phyloP scores from a whole-genome alignment of 441 rosid species.

The Hura crepitans region DNA sequence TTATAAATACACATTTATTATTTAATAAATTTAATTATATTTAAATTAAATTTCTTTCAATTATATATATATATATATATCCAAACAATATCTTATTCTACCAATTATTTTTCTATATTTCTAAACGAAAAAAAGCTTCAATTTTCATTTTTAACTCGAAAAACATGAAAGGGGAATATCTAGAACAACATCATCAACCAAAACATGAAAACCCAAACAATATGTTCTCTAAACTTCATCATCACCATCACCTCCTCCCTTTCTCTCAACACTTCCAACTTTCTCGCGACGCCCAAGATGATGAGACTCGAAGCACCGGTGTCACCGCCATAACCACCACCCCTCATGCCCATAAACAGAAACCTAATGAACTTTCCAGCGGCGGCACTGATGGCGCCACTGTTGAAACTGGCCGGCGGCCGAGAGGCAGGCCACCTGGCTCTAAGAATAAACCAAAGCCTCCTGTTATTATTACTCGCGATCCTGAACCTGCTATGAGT shows the following conservation, averaged over 20 bases:
- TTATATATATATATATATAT: background rate
- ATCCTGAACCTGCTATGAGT: slow-evolving; percentile 62
- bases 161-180: slow-evolving; percentile 59
- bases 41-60: no score
- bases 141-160: no score
- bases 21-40: no score
- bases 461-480: slow-evolving; percentile 46
- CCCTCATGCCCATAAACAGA: background rate
- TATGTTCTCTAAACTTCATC: slow-evolving; percentile 30
- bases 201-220: slow-evolving; percentile 20
- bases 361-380: slow-evolving; percentile 4
- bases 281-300: slow-evolving; percentile 40
- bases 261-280: slow-evolving; percentile 47
- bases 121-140: background rate
- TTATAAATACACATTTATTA: background rate
- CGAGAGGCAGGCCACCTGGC: slow-evolving; percentile 84
- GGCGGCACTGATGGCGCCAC: slow-evolving; percentile 46
- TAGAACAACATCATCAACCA: slow-evolving; percentile 29
- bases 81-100: background rate
- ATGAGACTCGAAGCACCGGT: slow-evolving; percentile 23
- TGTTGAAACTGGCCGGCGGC: slow-evolving; percentile 60
- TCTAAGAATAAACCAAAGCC: slow-evolving; percentile 79
- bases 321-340: slow-evolving; percentile 17
- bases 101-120: background rate
- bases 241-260: slow-evolving; percentile 27